Conservation (phyloP, 2,329 filamentous ascomycete genomes). For the Ophiostoma triangulosporum region DNA sequence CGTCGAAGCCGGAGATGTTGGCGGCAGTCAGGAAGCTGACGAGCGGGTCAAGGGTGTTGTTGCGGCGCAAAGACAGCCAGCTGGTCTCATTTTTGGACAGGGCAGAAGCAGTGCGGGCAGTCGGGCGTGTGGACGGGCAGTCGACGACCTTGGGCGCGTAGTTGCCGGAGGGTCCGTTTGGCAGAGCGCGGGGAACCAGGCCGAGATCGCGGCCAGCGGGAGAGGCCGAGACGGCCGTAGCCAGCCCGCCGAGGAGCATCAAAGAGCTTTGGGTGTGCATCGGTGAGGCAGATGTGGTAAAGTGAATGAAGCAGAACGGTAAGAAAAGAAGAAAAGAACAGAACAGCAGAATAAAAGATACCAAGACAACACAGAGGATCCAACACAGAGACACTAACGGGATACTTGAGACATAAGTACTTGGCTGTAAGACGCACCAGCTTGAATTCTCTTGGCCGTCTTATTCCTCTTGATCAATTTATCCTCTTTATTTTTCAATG, state of each 20-base stretch:
- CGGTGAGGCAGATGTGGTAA: neutral
- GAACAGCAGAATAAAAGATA: no score
- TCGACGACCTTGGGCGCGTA: slow-evolving; percentile 57
- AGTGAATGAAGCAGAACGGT: neutral
- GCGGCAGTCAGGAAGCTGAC: slow-evolving; percentile 56
- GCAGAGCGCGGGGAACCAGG: slow-evolving; percentile 20
- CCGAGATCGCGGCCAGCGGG: neutral
- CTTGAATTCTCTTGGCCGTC: no score
- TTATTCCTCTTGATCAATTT: no score
- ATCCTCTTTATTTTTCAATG: no score
- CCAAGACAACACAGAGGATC: no score
- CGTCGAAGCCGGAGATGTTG: slow-evolving; percentile 67
- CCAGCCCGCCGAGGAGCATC: neutral
- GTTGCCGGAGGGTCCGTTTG: slow-evolving; percentile 34
- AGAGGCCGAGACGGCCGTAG: neutral
- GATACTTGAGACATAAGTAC: no score
- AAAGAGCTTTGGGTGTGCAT: neutral
- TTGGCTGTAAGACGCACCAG: no score
- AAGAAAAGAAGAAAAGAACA: neutral
- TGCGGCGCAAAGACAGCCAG: slow-evolving; percentile 61
- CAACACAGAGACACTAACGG: no score
- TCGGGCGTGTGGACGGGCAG: slow-evolving; percentile 58
- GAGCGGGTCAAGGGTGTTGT: slow-evolving; percentile 64
- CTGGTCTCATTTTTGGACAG: slow-evolving; percentile 57
- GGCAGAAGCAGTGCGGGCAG: slow-evolving; percentile 46